These are phyloP conservation scores for Delonix regia DNA, from an alignment of 306 rosid species.

Conservation along the genomic window DNA sequence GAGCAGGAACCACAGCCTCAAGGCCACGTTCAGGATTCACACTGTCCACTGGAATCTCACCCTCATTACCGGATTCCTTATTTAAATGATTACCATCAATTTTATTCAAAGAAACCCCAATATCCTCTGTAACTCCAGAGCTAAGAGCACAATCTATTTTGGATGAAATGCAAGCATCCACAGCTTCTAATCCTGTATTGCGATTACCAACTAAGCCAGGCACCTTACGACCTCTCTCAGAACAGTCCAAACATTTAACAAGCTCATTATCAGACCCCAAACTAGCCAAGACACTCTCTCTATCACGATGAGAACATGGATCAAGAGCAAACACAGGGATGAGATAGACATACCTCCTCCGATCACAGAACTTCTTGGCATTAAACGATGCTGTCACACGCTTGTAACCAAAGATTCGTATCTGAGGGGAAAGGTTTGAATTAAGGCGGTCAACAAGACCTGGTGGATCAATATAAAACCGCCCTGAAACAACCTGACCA, in stretches of 20 bases:
- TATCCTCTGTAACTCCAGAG: conserved; percentile 40
- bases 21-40: conserved; percentile 40
- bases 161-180: conserved; percentile 42
- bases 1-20: conserved; percentile 36
- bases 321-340: conserved; percentile 88
- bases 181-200: conserved; percentile 46
- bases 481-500: conserved; percentile 92
- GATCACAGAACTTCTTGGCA: conserved; percentile 93
- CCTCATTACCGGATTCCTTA: conserved; percentile 38
- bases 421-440: conserved; percentile 75
- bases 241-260: conserved; percentile 78
- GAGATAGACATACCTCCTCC: conserved; percentile 94
- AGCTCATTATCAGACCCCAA: conserved; percentile 76
- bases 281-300: conserved; percentile 93
- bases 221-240: conserved; percentile 92
- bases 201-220: conserved; percentile 71
- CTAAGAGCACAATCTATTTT: conserved; percentile 30
- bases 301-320: conserved; percentile 79
- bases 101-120: conserved; percentile 36
- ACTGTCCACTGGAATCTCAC: conserved; percentile 35
- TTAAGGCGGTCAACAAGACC: conserved; percentile 90
- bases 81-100: conserved; percentile 26
- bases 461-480: conserved; percentile 91
- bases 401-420: conserved; percentile 82
- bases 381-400: conserved; percentile 83